phyloP scores from a whole-genome alignment of 176 grass and related monocot genomes.

The Tuctoria greenei region DNA sequence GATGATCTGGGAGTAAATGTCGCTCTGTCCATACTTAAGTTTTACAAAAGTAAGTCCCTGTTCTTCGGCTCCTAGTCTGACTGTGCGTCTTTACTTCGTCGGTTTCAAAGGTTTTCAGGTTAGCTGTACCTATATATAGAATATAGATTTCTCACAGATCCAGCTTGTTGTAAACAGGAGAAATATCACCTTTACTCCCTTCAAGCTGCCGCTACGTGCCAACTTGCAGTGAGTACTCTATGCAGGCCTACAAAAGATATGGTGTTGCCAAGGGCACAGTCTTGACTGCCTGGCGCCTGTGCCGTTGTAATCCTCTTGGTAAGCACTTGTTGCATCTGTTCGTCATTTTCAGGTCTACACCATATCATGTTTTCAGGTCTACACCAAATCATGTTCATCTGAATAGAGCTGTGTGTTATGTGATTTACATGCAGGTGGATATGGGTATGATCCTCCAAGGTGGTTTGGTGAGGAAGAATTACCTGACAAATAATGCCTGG shows the following conservation, averaged over 20 bases:
- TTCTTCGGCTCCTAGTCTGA: constrained; percentile 1
- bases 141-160: constrained; percentile 23
- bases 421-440: constrained; percentile 53
- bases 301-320: constrained; percentile 87
- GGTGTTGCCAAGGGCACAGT: constrained; percentile 68
- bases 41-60: constrained; percentile 67
- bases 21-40: constrained; percentile 71
- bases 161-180: constrained; percentile 54
- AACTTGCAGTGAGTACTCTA: constrained; percentile 87
- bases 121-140: neutral
- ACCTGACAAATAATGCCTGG: constrained; percentile 38
- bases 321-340: constrained; percentile 10
- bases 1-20: constrained; percentile 53
- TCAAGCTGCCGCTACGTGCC: constrained; percentile 79
- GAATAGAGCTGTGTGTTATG: neutral
- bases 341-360: constrained; percentile 5
- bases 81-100: neutral
- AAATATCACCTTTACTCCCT: constrained; percentile 84
- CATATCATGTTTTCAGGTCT: constrained; percentile 15
- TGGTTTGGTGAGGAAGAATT: constrained; percentile 81
- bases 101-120: neutral
- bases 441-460: constrained; percentile 78
- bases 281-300: constrained; percentile 72
- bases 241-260: constrained; percentile 76
- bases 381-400: constrained; percentile 5